Evolutionary conservation across 306 rosid genomes (phyloP), one percentile per base, ranked within the genome.

Genomic region (Cucurbita maxima): DNA sequence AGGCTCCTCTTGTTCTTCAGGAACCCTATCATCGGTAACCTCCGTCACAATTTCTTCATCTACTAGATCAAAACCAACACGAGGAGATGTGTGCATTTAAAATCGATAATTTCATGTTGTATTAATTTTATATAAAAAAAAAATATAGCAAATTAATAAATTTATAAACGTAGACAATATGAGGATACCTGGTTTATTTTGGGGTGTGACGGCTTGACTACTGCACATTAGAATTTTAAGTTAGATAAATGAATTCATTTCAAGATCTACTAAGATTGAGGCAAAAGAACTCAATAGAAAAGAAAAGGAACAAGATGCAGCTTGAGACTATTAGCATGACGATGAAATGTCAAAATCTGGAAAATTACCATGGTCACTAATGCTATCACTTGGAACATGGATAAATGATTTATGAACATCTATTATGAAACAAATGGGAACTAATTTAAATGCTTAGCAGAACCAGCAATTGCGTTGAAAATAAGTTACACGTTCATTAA

Each of bases 171-270:
- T 30, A 8, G 54, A 69, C 58, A 22, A 45, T 69, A 69, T 16
- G 57, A 58, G 73, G 77, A 53, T 80, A 92, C 98, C 92, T 81
- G 72, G 84, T 72, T 75, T 87, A 52, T 77, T 81, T 41, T 82
- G 84, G 63, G 47, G 69, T 75, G 85, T 10, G 62, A 76, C 82
- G 19, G 74, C 78, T 72, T 79, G 85, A 61, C 75, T 77, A 73
- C 88, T 84, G 79, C 84, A 84, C 7, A 69, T 25, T 83, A 58
- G 5, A 75, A 64, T 54, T 40, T 72, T 72, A 74, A 76, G 58
- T 48, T 72, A 43, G 74, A 58, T 78, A 54, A 47, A 44, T 1
- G 14, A n/a, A 16, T 22, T 61, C 2, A 8, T 11, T 13, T 25
- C 47, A 37, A 9, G 40, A 61, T 5, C 38, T 15, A 60, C 12